Evolutionary conservation across 1,284 basidiomycete species (phyloP).

Genomic region (Termitomyces sp.): DNA sequence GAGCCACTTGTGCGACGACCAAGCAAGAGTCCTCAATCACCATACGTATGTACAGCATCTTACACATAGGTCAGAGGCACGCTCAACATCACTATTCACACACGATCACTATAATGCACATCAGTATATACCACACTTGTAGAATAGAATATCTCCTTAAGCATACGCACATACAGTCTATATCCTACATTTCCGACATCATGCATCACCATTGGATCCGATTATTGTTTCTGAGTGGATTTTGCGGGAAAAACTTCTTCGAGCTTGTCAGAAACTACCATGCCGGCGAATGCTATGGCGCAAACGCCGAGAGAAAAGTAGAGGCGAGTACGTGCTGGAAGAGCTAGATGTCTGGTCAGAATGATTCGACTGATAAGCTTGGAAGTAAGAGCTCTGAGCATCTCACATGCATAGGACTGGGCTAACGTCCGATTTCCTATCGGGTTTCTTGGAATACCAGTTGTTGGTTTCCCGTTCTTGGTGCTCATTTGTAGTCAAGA

Average conservation of each 20-base stretch:
- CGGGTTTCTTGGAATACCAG: slow-evolving; percentile 8
- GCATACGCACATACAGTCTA: slow-evolving; percentile 11
- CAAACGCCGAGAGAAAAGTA: slow-evolving; percentile 52
- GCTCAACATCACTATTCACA: slow-evolving; percentile 9
- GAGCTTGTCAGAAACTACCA: slow-evolving; percentile 51
- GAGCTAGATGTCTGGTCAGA: slow-evolving; percentile 33
- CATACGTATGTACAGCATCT: slow-evolving; percentile 8
- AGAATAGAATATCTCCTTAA: background rate
- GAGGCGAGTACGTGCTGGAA: slow-evolving; percentile 58
- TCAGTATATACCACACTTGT: slow-evolving; percentile 8
- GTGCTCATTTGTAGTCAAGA: background rate
- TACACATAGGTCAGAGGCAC: background rate
- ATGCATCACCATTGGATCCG: slow-evolving; percentile 3
- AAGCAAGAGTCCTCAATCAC: slow-evolving; percentile 18
- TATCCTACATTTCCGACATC: slow-evolving; percentile 4
- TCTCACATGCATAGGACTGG: slow-evolving; percentile 40
- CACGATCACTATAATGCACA: background rate
- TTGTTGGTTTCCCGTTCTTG: background rate
- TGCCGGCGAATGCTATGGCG: slow-evolving; percentile 44
- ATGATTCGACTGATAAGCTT: background rate
- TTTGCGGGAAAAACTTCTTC: slow-evolving; percentile 39
- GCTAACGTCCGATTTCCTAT: slow-evolving; percentile 27
- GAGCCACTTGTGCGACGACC: slow-evolving; percentile 30
- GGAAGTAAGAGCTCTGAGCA: background rate
- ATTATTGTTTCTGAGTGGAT: background rate